These are phyloP conservation scores for Juglanconis sp. DNA, from an alignment of 2,329 filamentous ascomycete genomes.

Conservation along the genomic window DNA sequence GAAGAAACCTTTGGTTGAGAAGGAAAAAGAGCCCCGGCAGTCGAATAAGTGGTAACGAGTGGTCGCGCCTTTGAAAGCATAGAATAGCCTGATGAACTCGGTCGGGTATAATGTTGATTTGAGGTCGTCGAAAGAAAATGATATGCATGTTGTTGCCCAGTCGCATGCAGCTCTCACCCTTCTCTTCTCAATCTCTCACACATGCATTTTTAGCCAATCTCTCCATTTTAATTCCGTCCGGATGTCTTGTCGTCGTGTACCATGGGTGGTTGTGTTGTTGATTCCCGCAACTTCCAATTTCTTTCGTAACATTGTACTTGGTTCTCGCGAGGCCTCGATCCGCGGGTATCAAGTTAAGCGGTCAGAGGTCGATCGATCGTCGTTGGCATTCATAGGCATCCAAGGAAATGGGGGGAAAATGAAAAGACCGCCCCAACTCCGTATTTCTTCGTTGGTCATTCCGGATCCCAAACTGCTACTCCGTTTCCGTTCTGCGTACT, in stretches of 20 bases:
- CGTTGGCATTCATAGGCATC: conserved; percentile 1
- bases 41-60: background rate
- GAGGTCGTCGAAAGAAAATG: conserved; percentile 4
- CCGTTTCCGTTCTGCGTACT: background rate
- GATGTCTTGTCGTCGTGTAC: background rate
- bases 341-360: conserved; percentile 9
- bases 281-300: background rate
- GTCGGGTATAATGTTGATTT: conserved; percentile 7
- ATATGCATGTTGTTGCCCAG: background rate
- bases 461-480: background rate
- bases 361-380: conserved; percentile 2
- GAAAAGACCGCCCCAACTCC: background rate
- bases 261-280: background rate
- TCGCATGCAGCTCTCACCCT: background rate
- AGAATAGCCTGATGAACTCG: conserved; percentile 18
- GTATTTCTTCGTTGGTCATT: background rate
- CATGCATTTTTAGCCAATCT: background rate
- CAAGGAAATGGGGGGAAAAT: background rate
- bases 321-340: conserved; percentile 1
- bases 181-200: background rate
- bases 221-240: background rate
- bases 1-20: background rate
- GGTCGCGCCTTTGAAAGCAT: conserved; percentile 8
- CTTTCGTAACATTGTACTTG: background rate
- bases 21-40: background rate